phyloP scores from a whole-genome alignment of 1,139 yeast genomes.

The Protomyces inouyei region DNA sequence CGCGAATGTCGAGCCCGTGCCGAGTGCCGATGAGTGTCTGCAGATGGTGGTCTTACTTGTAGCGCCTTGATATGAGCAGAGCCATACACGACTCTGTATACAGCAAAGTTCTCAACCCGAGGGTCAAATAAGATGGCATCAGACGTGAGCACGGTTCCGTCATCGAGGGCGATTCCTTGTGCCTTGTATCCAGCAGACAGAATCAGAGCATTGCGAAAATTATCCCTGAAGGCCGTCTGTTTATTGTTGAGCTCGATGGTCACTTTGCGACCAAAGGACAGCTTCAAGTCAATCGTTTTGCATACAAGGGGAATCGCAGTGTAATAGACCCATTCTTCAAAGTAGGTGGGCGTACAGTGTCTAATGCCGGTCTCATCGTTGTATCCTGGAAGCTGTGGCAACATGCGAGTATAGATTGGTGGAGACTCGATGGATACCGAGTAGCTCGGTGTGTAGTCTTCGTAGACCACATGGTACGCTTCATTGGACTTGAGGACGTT shows the following conservation, averaged over 20 bases:
- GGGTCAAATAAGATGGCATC: constrained; percentile 13
- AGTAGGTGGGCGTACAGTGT: constrained; percentile 8
- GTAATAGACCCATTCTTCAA: constrained; percentile 23
- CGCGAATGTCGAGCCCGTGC: constrained; percentile 1
- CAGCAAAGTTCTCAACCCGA: neutral
- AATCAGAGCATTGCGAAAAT: constrained; percentile 12
- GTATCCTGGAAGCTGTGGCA: constrained; percentile 4
- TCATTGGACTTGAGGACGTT: constrained; percentile 9
- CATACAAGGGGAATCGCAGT: constrained; percentile 10
- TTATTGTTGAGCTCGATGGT: constrained; percentile 9
- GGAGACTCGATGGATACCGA: constrained; percentile 3
- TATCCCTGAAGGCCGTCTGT: constrained; percentile 6
- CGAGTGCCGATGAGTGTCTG: neutral
- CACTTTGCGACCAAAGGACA: constrained; percentile 13
- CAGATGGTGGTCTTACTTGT: too few species aligned
- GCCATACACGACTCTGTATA: constrained; percentile 9
- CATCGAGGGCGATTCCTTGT: constrained; percentile 14
- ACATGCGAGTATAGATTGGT: constrained; percentile 5
- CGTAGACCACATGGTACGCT: constrained; percentile 15
- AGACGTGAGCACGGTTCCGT: constrained; percentile 12
- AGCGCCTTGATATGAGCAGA: neutral
- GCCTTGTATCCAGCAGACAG: constrained; percentile 20
- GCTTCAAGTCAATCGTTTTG: constrained; percentile 12
- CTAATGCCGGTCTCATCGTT: constrained; percentile 1
- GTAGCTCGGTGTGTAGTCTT: constrained; percentile 22